Evolutionary conservation across 805 yeast species (phyloP), one percentile per base, ranked within the genome.

Genomic region (Candida arabinofermentans): DNA sequence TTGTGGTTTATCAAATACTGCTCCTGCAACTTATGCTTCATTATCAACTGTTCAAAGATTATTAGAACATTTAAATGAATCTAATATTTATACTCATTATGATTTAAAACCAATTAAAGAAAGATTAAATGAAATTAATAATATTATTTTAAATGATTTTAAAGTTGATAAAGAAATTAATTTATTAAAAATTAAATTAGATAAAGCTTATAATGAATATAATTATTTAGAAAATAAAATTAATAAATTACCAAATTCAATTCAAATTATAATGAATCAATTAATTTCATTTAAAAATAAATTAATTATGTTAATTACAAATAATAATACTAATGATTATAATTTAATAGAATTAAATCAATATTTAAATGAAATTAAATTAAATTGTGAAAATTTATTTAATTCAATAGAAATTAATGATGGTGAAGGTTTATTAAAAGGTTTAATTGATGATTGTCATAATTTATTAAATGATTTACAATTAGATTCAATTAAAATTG

Each of bases 11-110:
- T 84, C 85, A 36, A 83, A 88, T 52, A 76, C 88, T 27, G 96
- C 96, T 1, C 96, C 98, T 1, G 96, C 97, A 4, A 86, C 96
- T 1, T 93, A 86, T 64, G 91, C 96, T 5, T 86, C 95, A 3
- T 67, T 91, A 32, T 74, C 89, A 32, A 88, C 98, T 0, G 95
- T 93, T 17, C 83, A 83, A 64, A 79, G 93, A 51, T 67, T 93
- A 43, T 70, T 93, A 51, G 86, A 79, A 49, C 98, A 91, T 64
- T 67, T 91, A 47, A 76, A 79, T 49, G 96, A 86, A 58, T 77
- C 86, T 37, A 81, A 80, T 41, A 87, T 86, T 17, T 91, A 81
- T 62, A 89, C 97, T 1, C 79, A 77, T 42, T 86, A 84, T 52
- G 99, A 93, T 61, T 72, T 89, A 49, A 67, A 71, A 45, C 95